phyloP scores from a whole-genome alignment of 305 asterid species.

The Euphrasia arctica region DNA sequence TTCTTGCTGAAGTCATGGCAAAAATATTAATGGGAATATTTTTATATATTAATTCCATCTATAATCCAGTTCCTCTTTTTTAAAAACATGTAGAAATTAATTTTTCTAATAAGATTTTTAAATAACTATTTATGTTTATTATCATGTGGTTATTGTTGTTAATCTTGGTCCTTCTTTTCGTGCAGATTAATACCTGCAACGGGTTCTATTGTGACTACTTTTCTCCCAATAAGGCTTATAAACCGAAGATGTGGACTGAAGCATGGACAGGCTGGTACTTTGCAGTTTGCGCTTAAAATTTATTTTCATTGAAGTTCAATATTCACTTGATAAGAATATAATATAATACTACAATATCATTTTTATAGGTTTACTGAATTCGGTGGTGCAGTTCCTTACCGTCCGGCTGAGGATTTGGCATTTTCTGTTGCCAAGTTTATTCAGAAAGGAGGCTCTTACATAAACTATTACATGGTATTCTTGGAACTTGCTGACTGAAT shows the following conservation, averaged over 20 bases:
- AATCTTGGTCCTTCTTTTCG: slow-evolving; percentile 3
- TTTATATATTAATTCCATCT: background rate
- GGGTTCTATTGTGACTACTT: slow-evolving; percentile 94
- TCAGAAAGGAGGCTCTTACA: slow-evolving; percentile 85
- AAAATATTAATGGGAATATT: background rate
- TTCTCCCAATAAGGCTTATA: slow-evolving; percentile 88
- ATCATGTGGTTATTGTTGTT: slow-evolving; percentile 15
- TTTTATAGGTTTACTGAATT: slow-evolving; percentile 86
- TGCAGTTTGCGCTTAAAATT: slow-evolving; percentile 19
- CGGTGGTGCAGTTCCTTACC: slow-evolving; percentile 93
- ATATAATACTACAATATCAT: background rate
- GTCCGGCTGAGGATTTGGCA: slow-evolving; percentile 97
- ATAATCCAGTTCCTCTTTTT: too few relatives aligned
- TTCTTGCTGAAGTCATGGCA: too few relatives aligned
- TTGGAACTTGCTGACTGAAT: slow-evolving; percentile 7
- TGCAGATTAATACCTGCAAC: slow-evolving; percentile 95
- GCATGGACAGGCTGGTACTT: slow-evolving; percentile 99
- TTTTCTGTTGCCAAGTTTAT: slow-evolving; percentile 91
- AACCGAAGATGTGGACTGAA: slow-evolving; percentile 99
- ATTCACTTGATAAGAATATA: background rate
- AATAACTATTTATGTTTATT: too few relatives aligned
- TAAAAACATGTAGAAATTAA: background rate
- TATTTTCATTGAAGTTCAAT: background rate
- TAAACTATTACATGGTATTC: slow-evolving; percentile 92
- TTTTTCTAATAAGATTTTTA: background rate